Percentiles rank a stretch among this genome's conserved stretches.
Evolutionary conservation across 257 asterid genomes (phyloP).

Genomic region (Parsonsia alboflavescens): DNA sequence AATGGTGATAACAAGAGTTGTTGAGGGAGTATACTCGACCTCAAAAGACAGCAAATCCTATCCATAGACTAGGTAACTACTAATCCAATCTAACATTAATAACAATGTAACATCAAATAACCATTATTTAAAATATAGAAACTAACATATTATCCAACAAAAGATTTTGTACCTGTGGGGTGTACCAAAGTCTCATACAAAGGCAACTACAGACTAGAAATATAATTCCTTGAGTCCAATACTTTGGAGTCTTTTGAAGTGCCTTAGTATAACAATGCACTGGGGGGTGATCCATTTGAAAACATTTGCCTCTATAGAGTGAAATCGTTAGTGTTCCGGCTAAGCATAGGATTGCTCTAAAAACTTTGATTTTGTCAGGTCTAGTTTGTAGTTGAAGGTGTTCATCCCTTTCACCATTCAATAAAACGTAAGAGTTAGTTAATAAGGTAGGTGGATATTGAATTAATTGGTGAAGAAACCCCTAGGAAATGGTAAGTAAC

Average conservation of each 20-base stretch:
- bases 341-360: conserved; percentile 49
- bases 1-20: too few relatives aligned
- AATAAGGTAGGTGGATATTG: too few relatives aligned
- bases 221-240: conserved; percentile 50
- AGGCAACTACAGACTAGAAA: conserved; percentile 38
- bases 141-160: too few relatives aligned
- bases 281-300: conserved; percentile 19
- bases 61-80: too few relatives aligned
- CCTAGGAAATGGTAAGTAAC: too few relatives aligned
- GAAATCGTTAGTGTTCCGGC: conserved; percentile 45
- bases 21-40: too few relatives aligned
- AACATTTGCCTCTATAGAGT: conserved; percentile 43
- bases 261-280: not conserved
- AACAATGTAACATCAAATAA: too few relatives aligned
- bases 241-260: not conserved
- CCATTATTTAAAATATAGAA: too few relatives aligned
- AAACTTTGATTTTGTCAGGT: conserved; percentile 34
- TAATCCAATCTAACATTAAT: too few relatives aligned
- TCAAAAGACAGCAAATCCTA: too few relatives aligned
- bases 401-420: conserved; percentile 33
- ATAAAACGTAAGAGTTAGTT: not conserved
- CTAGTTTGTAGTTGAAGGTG: conserved; percentile 22
- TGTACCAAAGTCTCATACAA: conserved; percentile 50
- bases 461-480: not conserved
- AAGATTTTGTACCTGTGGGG: conserved; percentile 52